Evolutionary conservation across 441 rosid species (phyloP), one percentile per base, ranked within the genome.

Genomic region (Hypseocharis bilobata): DNA sequence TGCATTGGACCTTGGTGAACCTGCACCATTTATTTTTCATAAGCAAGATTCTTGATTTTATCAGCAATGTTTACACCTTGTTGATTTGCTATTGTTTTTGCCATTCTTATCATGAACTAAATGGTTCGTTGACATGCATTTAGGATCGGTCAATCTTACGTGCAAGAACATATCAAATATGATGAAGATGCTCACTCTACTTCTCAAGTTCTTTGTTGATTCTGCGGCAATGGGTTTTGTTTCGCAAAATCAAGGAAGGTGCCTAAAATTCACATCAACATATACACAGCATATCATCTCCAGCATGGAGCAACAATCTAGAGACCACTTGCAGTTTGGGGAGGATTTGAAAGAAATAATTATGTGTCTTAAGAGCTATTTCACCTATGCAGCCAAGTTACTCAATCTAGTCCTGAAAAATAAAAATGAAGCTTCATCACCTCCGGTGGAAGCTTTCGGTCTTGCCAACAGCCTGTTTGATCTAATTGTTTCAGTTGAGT

Each of bases 141-240:
- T 68, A 84, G 92, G 78, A 76, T 66, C 76, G 38, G 70, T 30
- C 70, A 65, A 71, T 66, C 45, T 71, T 55, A 66, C 74, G 54
- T 82, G 77, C 71, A 64, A 75, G 66, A 52, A 62, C 40, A 72
- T 77, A 55, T 26, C 72, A 64, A 83, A 78, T 28, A 83, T 77
- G 79, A 75, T 83, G 73, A 86, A 78, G 81, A 82, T 86, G 74
- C 74, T 85, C 30, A 84, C 90, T 1, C 71, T 83, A 52, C 70
- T 93, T 70, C 88, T 93, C 72, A 86, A 85, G 83, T 85, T 86
- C 79, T 42, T 84, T 29, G 82, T 85, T 13, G 99, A 93, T 63
- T 80, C 87, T 3, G 55, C 65, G 26, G 81, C 86, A 59, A 60
- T 87, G 84, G 85, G 81, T 64, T 78, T 82, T 64, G 73, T 75